Base-by-base conservation (phyloP, 768 basidiomycete species). In the Tubosaeta sp. region DNA sequence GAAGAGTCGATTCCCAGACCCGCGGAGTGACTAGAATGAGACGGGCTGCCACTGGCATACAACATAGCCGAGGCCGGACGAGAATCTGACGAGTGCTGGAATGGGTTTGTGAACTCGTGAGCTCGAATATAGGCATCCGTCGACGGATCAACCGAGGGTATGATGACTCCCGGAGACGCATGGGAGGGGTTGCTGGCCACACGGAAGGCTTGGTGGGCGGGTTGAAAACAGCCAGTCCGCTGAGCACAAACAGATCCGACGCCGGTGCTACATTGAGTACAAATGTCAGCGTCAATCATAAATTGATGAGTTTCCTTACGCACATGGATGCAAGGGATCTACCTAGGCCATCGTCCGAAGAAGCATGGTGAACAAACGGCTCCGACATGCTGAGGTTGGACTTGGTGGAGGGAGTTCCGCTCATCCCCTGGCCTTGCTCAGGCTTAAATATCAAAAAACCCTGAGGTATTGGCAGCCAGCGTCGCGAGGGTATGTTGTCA, bases 391-490 rank as follows among this genome's bases (percentile, higher is more conserved):
- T 46, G 35, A 29, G 43, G 27, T 2, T 1, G 13, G 38, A 18
- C 3, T 14, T 8, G 27, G 35, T 21, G 35, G 27, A 27, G 27
- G 35, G 3, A 9, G 13, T 30, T 10, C 43, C 3, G 11, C 24
- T 1, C 9, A 6, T 3, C 6, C 31, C 9, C n/a, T 16, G n/a
- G 4, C 6, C 30, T 4, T 4, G 4, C 3, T 38, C 19, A 14
- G 9, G 50, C 27, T 48, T 62, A 56, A 52, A 61, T 58, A 55
- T 34, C 7, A 39, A 27, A 6, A 9, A 32, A 30, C 19, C 8
- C 25, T 42, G 49, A 54, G 31, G 16, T 46, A 53, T 48, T 57
- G 56, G 54, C 56, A 16, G 51, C 52, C 61, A 49, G 32, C n/a
- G 4, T 22, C 21, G 27, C 35, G 13, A 21, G 43, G 45, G 46